Conservation (phyloP, 257 asterid genomes). For the Eustoma russellianum region DNA sequence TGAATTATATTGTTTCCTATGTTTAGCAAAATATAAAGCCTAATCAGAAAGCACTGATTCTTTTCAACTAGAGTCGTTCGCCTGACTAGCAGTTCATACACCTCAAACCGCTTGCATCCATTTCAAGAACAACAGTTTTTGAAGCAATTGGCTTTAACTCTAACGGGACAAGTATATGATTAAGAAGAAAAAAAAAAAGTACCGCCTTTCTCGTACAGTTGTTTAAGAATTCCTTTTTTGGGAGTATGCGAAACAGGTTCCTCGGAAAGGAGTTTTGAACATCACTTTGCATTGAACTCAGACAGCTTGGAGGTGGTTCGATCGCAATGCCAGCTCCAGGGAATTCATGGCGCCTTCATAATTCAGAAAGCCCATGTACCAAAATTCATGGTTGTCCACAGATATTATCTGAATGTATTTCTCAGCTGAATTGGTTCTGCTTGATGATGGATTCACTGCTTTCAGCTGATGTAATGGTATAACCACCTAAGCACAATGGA, state of each 20-base stretch:
- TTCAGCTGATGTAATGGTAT: slow-evolving; percentile 66
- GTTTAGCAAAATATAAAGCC: too few species aligned
- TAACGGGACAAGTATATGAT: neutral
- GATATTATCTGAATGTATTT: slow-evolving; percentile 83
- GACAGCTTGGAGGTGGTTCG: slow-evolving; percentile 10
- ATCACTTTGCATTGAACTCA: slow-evolving; percentile 6
- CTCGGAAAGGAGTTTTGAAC: neutral
- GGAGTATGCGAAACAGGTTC: neutral
- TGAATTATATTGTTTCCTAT: too few species aligned
- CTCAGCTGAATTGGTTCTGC: slow-evolving; percentile 62
- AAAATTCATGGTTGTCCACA: slow-evolving; percentile 81
- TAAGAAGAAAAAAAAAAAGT: neutral
- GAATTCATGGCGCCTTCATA: slow-evolving; percentile 69
- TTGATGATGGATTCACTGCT: slow-evolving; percentile 65
- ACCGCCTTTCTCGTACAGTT: neutral
- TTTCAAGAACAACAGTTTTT: neutral
- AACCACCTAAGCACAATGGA: slow-evolving; percentile 40
- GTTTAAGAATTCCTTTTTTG: neutral
- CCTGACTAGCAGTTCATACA: neutral
- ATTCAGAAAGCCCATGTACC: slow-evolving; percentile 92
- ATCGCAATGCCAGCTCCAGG: slow-evolving; percentile 37
- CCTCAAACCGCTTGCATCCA: neutral
- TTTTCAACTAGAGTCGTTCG: too few species aligned
- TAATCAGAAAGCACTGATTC: too few species aligned
- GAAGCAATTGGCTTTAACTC: neutral